phyloP scores from a whole-genome alignment of 345 rosid species.

The Gossypioides kirkii region DNA sequence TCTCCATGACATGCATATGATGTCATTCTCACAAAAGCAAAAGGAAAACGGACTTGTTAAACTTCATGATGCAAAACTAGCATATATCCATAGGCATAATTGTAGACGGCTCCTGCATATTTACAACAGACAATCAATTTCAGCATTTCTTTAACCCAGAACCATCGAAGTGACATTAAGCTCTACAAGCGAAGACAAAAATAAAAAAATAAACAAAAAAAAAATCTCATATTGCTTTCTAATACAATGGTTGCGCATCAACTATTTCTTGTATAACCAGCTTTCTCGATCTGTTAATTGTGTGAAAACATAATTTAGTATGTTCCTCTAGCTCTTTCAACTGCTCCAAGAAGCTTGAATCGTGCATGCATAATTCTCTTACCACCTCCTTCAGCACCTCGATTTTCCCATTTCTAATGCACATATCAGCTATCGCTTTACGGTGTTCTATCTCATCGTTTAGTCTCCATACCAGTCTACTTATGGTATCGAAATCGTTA shows the following conservation, averaged over 20 bases:
- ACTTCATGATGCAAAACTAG: too few species aligned
- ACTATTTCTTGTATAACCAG: constrained; percentile 44
- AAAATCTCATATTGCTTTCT: background rate
- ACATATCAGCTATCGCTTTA: constrained; percentile 48
- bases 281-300: constrained; percentile 73
- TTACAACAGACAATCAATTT: background rate
- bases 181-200: background rate
- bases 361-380: constrained; percentile 42
- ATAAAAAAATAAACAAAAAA: too few species aligned
- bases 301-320: constrained; percentile 60
- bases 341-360: constrained; percentile 51
- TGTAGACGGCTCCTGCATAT: background rate
- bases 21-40: too few species aligned
- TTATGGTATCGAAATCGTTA: constrained; percentile 73
- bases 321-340: constrained; percentile 77
- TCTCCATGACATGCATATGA: too few species aligned
- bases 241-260: constrained; percentile 5
- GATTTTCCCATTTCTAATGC: constrained; percentile 40
- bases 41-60: too few species aligned
- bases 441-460: constrained; percentile 61
- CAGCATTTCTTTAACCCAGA: too few species aligned
- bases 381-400: constrained; percentile 59
- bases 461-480: constrained; percentile 54
- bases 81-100: background rate
- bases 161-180: background rate